These are phyloP conservation scores for Ilex paraguariensis DNA, from an alignment of 305 asterid genomes.

Conservation along the genomic window DNA sequence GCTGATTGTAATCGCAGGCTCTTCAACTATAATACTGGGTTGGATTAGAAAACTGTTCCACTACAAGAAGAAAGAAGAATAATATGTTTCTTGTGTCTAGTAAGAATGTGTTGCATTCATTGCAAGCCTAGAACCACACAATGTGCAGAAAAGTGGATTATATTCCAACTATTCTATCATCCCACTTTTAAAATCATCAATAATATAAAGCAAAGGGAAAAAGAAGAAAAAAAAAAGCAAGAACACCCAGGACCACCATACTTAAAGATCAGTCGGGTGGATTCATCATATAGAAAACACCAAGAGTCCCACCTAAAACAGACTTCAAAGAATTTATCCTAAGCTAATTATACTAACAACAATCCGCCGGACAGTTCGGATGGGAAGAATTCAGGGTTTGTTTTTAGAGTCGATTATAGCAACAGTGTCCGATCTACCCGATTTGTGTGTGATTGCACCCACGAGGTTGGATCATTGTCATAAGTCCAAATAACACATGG, in stretches of 20 bases:
- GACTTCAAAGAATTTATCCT: not conserved
- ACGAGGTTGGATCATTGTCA: too few relatives aligned
- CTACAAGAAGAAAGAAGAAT: slow-evolving; percentile 1
- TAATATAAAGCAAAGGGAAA: slow-evolving; percentile 3
- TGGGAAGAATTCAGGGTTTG: too few relatives aligned
- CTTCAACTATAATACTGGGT: not conserved
- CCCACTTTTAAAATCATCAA: slow-evolving; percentile 23
- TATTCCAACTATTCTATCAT: slow-evolving; percentile 8
- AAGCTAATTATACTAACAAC: not conserved
- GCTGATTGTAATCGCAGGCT: too few relatives aligned
- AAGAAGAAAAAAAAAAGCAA: not conserved
- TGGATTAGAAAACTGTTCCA: slow-evolving; percentile 5
- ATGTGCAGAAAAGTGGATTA: slow-evolving; percentile 1
- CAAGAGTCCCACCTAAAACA: not conserved
- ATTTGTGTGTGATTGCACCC: too few relatives aligned
- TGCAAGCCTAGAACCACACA: slow-evolving; percentile 14
- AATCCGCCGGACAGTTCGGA: too few relatives aligned
- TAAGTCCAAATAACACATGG: too few relatives aligned
- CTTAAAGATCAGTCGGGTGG: not conserved
- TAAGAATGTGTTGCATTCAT: slow-evolving; percentile 14
- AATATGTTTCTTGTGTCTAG: not conserved
- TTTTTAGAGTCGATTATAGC: too few relatives aligned
- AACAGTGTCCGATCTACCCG: too few relatives aligned
- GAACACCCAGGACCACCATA: slow-evolving; percentile 5
- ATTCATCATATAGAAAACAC: not conserved